Evolutionary conservation across 495 filamentous ascomycete species (phyloP).

Genomic region (Hypoxylon lienhwacheense): DNA sequence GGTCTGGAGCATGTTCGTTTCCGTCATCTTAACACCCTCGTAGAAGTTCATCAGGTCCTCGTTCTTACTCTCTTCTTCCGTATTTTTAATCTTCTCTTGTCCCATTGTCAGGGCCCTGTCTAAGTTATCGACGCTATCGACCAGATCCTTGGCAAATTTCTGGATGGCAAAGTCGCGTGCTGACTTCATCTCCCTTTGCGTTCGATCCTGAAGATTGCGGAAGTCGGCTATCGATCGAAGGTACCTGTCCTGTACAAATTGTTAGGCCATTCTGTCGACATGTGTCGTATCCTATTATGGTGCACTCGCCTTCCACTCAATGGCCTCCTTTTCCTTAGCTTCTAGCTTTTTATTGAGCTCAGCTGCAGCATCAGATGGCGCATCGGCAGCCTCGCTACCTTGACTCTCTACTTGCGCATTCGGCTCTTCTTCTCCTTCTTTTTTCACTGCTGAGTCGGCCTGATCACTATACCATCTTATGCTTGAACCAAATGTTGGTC

Average conservation of each 20-base stretch:
- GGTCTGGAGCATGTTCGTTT: slow-evolving; percentile 82
- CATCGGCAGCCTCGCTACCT: slow-evolving; percentile 30
- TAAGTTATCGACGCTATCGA: slow-evolving; percentile 94
- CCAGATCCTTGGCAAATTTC: slow-evolving; percentile 88
- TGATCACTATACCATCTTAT: slow-evolving; percentile 54
- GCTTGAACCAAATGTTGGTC: slow-evolving; percentile 25
- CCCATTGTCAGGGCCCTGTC: slow-evolving; percentile 90
- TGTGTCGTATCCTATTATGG: slow-evolving; percentile 5
- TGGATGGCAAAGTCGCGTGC: slow-evolving; percentile 93
- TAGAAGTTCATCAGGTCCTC: slow-evolving; percentile 79
- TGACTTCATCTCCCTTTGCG: slow-evolving; percentile 82
- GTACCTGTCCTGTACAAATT: slow-evolving; percentile 74
- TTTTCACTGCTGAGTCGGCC: slow-evolving; percentile 41
- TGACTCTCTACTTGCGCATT: slow-evolving; percentile 39
- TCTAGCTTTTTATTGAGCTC: slow-evolving; percentile 70
- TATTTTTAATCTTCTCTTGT: slow-evolving; percentile 63
- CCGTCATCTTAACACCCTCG: slow-evolving; percentile 91
- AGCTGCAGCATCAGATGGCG: slow-evolving; percentile 39
- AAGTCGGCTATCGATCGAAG: slow-evolving; percentile 92
- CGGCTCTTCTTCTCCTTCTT: slow-evolving; percentile 40
- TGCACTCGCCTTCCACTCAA: slow-evolving; percentile 78
- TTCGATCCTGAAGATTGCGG: slow-evolving; percentile 94
- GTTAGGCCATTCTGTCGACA: slow-evolving; percentile 7
- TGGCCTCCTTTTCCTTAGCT: slow-evolving; percentile 76
- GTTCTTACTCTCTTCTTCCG: slow-evolving; percentile 56